phyloP scores from a whole-genome alignment of 192 early-diverging fungal genomes.

The Linnemannia elongata region DNA sequence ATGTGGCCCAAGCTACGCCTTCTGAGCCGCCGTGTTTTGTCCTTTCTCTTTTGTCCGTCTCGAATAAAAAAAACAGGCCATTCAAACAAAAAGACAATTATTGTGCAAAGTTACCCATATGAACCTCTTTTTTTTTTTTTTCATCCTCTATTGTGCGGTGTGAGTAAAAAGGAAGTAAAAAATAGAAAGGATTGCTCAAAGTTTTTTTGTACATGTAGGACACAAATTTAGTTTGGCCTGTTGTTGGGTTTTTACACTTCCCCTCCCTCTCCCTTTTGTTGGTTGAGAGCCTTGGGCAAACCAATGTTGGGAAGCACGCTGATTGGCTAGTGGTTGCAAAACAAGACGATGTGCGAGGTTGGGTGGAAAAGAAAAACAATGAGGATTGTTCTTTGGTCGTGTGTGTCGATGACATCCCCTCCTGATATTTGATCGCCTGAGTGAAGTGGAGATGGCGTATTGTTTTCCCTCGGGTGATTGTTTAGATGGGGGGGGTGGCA shows the following conservation, averaged over 20 bases:
- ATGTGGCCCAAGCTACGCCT: neutral
- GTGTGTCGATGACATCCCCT: too few relatives aligned
- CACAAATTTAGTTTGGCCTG: neutral
- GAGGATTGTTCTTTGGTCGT: neutral
- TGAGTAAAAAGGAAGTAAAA: too few relatives aligned
- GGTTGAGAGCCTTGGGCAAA: constrained; percentile 3
- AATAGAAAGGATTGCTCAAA: too few relatives aligned
- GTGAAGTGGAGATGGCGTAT: neutral
- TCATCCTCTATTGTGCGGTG: too few relatives aligned
- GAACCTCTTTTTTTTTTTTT: too few relatives aligned
- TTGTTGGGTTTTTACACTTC: too few relatives aligned
- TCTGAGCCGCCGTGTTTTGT: neutral
- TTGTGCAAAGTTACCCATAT: too few relatives aligned
- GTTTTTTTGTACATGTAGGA: neutral
- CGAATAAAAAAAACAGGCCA: neutral
- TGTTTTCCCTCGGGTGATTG: neutral
- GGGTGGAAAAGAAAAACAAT: neutral
- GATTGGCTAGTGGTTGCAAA: neutral
- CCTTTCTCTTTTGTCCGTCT: neutral
- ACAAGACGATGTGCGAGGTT: neutral
- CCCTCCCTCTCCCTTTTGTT: too few relatives aligned
- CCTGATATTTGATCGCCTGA: neutral
- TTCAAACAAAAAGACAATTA: too few relatives aligned
- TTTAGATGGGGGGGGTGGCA: neutral
- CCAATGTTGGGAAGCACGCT: neutral